Percentiles rank a stretch among this genome's conserved stretches.
phyloP scores from a whole-genome alignment of 805 yeast species.

The Nakazawaea wickerhamii region DNA sequence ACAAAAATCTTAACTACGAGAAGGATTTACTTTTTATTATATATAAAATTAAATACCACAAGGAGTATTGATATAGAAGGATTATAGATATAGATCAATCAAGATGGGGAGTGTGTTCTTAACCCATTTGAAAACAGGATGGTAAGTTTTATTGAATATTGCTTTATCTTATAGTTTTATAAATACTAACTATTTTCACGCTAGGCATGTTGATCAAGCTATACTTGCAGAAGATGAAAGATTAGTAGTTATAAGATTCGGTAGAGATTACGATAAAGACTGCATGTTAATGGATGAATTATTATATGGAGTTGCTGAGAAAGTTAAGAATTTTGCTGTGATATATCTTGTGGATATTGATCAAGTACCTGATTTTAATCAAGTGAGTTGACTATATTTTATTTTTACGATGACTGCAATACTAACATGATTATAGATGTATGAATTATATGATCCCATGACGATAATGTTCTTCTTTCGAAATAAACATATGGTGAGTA shows the following conservation, averaged over 20 bases:
- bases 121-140: constrained; percentile 77
- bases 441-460: constrained; percentile 85
- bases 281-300: constrained; percentile 91
- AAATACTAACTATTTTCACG: neutral
- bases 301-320: constrained; percentile 72
- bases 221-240: constrained; percentile 87
- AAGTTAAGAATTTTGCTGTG: constrained; percentile 81
- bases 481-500: constrained; percentile 72
- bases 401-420: neutral
- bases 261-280: constrained; percentile 66
- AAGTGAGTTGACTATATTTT: constrained; percentile 23
- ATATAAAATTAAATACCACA: neutral
- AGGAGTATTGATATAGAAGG: neutral
- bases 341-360: constrained; percentile 85
- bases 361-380: constrained; percentile 85
- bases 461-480: constrained; percentile 91
- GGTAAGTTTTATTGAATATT: constrained; percentile 31
- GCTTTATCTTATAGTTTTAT: neutral
- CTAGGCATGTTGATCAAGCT: constrained; percentile 93
- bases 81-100: too few species aligned
- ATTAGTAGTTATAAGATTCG: constrained; percentile 84
- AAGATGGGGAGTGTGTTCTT: constrained; percentile 83
- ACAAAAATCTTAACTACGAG: too few species aligned
- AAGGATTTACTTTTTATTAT: too few species aligned
- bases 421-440: constrained; percentile 42